Evolutionary conservation across 2,329 filamentous ascomycete genomes (phyloP), one percentile per base, ranked within the genome.

Genomic region (Emmonsiellopsis sp.): DNA sequence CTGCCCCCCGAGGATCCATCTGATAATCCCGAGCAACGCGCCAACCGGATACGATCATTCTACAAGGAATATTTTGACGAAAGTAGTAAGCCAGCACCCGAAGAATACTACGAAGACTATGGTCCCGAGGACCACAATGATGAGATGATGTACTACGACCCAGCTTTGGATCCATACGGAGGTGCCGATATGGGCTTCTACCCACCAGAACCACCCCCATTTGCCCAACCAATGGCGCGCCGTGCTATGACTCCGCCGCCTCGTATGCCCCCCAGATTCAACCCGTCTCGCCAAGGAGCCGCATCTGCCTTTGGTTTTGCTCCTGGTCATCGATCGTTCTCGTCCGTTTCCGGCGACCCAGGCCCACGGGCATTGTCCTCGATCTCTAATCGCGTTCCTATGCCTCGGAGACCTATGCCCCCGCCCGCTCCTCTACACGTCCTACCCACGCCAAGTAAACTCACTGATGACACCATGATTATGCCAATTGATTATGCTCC

Each of bases 51-150:
- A 61, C 83, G 93, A 68, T 98, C 93, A 3, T 98, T 98, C 76
- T 98, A 98, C 77, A 96, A 96, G 75, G 93, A 98, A 68, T 98
- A 98, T 74, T 98, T 98, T 62, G 93, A 97, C 60, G 92, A 96
- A 42, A 82, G 77, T 55, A 87, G 83, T 66, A 69, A 73, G 2
- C 73, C 71, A 42, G 61, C 55, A 56, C 72, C 72, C 37, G 73
- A 74, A 42, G 87, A 91, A 68, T 85, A 87, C 57, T 85, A 87
- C 57, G 87, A 91, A 62, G 87, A 92, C 62, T 88, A 88, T 63
- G 83, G 86, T 55, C 74, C 81, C 17, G 81, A 83, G 58, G 88
- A 86, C 65, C 75, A 84, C 46, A 81, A 78, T n/a, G 85, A 88
- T 53, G 80, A 81, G 27, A 46, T 33, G 43, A 74, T 80, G 65